Conservation (phyloP, 352 stramenopile genomes). For the Elongisporangium undulatum region DNA sequence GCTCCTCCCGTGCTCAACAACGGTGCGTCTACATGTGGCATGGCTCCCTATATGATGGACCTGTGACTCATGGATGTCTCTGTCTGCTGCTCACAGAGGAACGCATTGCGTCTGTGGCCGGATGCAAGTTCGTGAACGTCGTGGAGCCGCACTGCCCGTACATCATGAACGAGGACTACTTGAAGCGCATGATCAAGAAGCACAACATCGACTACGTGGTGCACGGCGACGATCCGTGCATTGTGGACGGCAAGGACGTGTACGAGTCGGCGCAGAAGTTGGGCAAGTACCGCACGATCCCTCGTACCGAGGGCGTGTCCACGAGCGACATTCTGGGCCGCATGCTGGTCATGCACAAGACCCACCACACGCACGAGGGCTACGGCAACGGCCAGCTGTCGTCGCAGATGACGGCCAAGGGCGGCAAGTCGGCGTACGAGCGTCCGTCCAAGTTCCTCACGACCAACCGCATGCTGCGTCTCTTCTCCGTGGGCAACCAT, state of each 20-base stretch:
- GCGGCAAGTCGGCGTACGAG: constrained; percentile 39
- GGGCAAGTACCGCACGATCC: constrained; percentile 96
- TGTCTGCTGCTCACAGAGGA: constrained; percentile 76
- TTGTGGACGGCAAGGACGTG: constrained; percentile 98
- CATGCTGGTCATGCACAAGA: constrained; percentile 97
- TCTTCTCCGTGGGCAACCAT: constrained; percentile 89
- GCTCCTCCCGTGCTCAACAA: constrained; percentile 95
- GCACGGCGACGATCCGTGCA: constrained; percentile 98
- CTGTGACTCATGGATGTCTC: neutral
- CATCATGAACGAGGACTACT: constrained; percentile 98
- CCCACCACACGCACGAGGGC: constrained; percentile 85
- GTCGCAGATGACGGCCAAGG: constrained; percentile 55
- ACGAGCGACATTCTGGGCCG: constrained; percentile 98
- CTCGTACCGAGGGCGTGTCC: constrained; percentile 94
- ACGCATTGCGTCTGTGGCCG: constrained; percentile 92
- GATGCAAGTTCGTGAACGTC: constrained; percentile 99
- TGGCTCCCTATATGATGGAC: neutral
- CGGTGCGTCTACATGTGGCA: constrained; percentile 13
- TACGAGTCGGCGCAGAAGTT: constrained; percentile 96
- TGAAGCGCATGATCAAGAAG: constrained; percentile 97
- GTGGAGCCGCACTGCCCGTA: constrained; percentile 97
- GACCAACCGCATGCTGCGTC: constrained; percentile 93
- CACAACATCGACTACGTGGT: constrained; percentile 98
- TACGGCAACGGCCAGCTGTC: constrained; percentile 79
- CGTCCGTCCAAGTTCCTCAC: constrained; percentile 94